Evolutionary conservation across 2,329 filamentous ascomycete genomes (phyloP), one percentile per base, ranked within the genome.

Genomic region (Dactylellina parvicollis): DNA sequence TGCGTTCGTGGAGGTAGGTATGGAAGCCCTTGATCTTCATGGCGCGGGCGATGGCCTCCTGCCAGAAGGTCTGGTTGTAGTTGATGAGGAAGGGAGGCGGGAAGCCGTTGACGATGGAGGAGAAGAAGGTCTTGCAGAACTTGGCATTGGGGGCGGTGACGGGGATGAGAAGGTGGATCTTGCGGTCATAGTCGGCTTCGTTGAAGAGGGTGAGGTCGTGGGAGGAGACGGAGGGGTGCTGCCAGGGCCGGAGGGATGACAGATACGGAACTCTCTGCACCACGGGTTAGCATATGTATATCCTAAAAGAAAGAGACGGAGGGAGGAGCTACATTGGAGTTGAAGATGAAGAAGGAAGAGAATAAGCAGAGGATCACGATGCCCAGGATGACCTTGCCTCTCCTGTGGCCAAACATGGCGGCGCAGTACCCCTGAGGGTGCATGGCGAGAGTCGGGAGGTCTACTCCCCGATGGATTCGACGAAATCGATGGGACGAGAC

Each of bases 121-220:
- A 74, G 44, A 74, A 74, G 38, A 74, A 67, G 10, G 62, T 67
- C 46, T 74, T 74, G 61, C 69, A 74, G 40, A 66, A 74, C 22
- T 66, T 66, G 38, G 44, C 60, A 38, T 74, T 74, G 20, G 69
- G 69, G 16, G 50, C 30, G 22, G 69, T 74, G 16, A 74, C 47
- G 38, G 69, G 69, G 47, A 74, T 67, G 16, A 74, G 55, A 5
- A 74, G 55, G 38, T 74, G 69, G 46, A 74, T 67, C 10, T 42
- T 22, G 12, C 69, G 69, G 36, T 74, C 61, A 61, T 66, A 67
- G 38, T 74, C 69, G 5, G 50, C 28, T 22, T 55, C 42, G 36
- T 74, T 67, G 69, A 74, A 74, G 54, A 74, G 69, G 8, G 67
- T 72, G 12, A 72, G 59, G 28, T 65, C 67, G 59, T 46, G 24